Conservation (phyloP, 176 grass and related monocot species). For the Eragrostis curvula region DNA sequence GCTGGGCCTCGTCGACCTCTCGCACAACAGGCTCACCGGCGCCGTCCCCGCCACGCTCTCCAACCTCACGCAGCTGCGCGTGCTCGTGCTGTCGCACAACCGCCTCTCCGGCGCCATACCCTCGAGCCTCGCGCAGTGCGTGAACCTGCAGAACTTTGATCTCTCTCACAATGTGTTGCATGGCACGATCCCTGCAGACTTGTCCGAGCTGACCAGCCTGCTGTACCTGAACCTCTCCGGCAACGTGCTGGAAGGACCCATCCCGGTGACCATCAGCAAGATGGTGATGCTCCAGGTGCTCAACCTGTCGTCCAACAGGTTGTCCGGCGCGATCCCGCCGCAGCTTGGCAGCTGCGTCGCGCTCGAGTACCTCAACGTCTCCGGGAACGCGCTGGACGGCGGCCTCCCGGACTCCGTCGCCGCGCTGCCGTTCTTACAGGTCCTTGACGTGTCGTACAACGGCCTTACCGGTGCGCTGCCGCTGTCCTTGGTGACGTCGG, state of each 20-base stretch:
- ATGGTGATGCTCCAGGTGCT: conserved; percentile 80
- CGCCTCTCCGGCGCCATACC: conserved; percentile 48
- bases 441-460: conserved; percentile 82
- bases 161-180: conserved; percentile 70
- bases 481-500: conserved; percentile 46
- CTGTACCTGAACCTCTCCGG: conserved; percentile 75
- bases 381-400: conserved; percentile 59
- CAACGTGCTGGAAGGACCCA: conserved; percentile 65
- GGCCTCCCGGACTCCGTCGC: conserved; percentile 61
- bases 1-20: conserved; percentile 77
- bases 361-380: conserved; percentile 79
- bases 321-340: conserved; percentile 60
- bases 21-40: conserved; percentile 56
- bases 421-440: conserved; percentile 70
- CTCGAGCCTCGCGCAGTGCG: conserved; percentile 32
- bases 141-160: conserved; percentile 60
- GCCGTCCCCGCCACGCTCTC: conserved; percentile 47
- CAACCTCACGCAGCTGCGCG: conserved; percentile 57
- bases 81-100: conserved; percentile 50
- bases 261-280: conserved; percentile 71
- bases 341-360: conserved; percentile 79
- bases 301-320: conserved; percentile 79
- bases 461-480: conserved; percentile 55
- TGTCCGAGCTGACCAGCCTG: conserved; percentile 59
- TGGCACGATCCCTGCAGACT: conserved; percentile 57